Base-by-base conservation (phyloP, 768 basidiomycete species). In the Boletellus sp. region DNA sequence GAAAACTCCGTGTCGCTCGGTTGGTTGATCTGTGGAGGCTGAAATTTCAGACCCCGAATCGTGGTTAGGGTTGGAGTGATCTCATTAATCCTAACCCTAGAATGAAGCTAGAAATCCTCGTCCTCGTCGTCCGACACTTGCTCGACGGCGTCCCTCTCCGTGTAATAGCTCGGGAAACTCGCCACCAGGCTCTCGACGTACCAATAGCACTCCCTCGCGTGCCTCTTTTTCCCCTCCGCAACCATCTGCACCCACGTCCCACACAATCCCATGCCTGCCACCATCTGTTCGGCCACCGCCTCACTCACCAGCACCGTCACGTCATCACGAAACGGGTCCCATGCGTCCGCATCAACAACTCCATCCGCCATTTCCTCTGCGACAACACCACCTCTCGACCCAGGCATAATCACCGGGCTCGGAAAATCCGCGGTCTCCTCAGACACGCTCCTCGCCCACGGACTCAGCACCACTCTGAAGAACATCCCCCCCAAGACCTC, bases 101-200 rank as follows among this genome's bases (percentile, higher is more conserved):
- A 4, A 12, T 22, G 11, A 17, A 17, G 2, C 33, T 45, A 16
- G 9, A 26, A 1, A 11, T 40, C 46, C 28, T 44, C 46, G 4
- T 46, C 48, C 22, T 49, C 56, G 22, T 34, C 49, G 0, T 11
- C 35, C 28, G 16, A 4, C 35, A 26, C 38, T 40, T 42, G 42
- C 12, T 13, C 36, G 1, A 49, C 24, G 36, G 13, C 26, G 42
- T 43, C 39, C 47, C 50, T 47, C 36, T 63, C 69, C 13, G 55
- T 59, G 58, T 75, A 72, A 48, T 72, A 85, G 51, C 81, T 82
- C 6, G 83, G 76, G 22, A 82, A 57, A 16, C 70, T 72, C 51
- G 75, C 69, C 35, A 72, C 65, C 41, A 83, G 35, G 31, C 74
- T 72, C 54, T 84, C 80, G 34, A 80, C 67, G 60, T 83, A 85